Evolutionary conservation across 306 rosid genomes (phyloP), one percentile per base, ranked within the genome.

Genomic region (Lathyrus sativus): DNA sequence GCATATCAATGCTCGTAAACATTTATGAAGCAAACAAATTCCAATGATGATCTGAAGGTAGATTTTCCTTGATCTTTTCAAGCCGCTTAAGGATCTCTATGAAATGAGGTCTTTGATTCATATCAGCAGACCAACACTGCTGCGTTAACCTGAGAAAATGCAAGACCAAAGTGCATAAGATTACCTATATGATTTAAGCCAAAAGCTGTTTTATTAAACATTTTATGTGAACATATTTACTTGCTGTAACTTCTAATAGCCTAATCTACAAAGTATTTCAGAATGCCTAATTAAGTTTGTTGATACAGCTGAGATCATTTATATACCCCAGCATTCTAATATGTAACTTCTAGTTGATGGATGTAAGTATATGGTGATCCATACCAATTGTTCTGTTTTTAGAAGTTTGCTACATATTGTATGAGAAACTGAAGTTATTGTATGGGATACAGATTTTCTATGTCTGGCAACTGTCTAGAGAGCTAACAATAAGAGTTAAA

Each of bases 71-170:
- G 39, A 84, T 71, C 89, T 80, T 90, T 77, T 95, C 99, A 48
- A 95, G 97, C 71, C 75, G 82, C 64, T 90, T 90, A 74, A 95
- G 97, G 74, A 95, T 95, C 13, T 90, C 97, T 82, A 95, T 79
- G 87, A 95, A 95, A 42, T 91, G 68, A 33, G 99, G 99, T 73
- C 99, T 90, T 68, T 68, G 85, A 78, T 74, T 91, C 90, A 84
- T 77, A 82, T 95, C 99, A 62, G 85, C 58, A 19, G 86, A 81
- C 99, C 99, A 95, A 77, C 97, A 90, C 68, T 79, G 88, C 62
- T 78, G 88, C 10, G 91, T 90, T 75, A 95, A 87, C 70, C 99
- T 95, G 35, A 51, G 39, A 75, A 78, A 56, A 75, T 73, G 42
- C 67, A 70, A 65, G 54, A 48, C 15, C 62, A 43, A 62, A 50